A percentile compares a stretch with the other conserved stretches of the same genome.
These are phyloP conservation scores for Ogataea trehaloabstinens DNA, from an alignment of 805 yeast species.

Conservation along the genomic window DNA sequence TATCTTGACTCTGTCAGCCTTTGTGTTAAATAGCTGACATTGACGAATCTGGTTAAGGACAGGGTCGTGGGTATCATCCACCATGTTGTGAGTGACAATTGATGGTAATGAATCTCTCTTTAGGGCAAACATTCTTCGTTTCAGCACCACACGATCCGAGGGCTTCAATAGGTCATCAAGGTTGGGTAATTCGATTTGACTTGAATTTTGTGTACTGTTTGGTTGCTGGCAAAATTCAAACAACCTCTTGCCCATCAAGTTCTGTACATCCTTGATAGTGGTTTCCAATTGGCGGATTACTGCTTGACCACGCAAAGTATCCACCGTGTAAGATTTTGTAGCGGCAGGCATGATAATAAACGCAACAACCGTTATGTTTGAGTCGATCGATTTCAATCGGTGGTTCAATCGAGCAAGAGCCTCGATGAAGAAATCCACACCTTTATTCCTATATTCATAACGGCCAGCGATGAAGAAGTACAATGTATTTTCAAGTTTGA, in stretches of 20 bases:
- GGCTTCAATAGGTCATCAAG: conserved; percentile 82
- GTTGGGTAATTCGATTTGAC: conserved; percentile 51
- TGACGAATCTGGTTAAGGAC: conserved; percentile 87
- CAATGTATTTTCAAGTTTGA: conserved; percentile 88
- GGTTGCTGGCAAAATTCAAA: conserved; percentile 76
- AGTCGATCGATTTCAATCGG: conserved; percentile 72
- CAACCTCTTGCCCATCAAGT: conserved; percentile 78
- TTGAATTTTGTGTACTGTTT: conserved; percentile 42
- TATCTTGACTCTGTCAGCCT: conserved; percentile 89
- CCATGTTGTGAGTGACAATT: conserved; percentile 95
- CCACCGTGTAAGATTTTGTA: conserved; percentile 91
- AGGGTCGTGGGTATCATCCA: conserved; percentile 88
- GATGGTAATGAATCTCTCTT: conserved; percentile 91
- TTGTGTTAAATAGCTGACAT: conserved; percentile 85
- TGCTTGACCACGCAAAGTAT: conserved; percentile 94
- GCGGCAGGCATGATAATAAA: conserved; percentile 98
- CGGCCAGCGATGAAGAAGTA: conserved; percentile 97
- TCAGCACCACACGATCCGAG: conserved; percentile 82
- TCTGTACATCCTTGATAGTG: conserved; percentile 85
- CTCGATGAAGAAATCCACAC: conserved; percentile 93
- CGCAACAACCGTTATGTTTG: conserved; percentile 92
- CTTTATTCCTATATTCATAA: conserved; percentile 94
- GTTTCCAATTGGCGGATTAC: conserved; percentile 87
- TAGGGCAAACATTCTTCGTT: conserved; percentile 89
- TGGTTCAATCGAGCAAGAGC: conserved; percentile 90